Conservation (phyloP, 2,329 filamentous ascomycete species). For the Thielaviopsis punctulata region DNA sequence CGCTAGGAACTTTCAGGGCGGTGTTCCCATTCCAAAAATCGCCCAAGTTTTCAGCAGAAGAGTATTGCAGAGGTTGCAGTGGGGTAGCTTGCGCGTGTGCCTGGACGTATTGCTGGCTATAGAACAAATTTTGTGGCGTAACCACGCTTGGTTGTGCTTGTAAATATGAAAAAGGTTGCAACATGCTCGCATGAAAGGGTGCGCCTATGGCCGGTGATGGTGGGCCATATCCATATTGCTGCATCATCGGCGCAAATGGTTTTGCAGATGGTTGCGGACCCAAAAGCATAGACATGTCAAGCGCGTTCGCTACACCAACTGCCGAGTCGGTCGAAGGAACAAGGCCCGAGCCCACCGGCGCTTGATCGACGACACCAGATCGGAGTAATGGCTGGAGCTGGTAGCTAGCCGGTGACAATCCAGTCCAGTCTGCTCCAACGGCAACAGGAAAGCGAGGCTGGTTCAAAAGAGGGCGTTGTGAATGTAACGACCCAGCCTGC, state of each 20-base stretch:
- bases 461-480: not conserved
- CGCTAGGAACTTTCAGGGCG: not conserved
- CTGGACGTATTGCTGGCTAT: conserved; percentile 1
- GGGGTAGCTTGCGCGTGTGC: not conserved
- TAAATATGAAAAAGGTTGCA: conserved; percentile 1
- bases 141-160: not conserved
- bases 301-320: not conserved
- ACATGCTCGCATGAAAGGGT: conserved; percentile 5
- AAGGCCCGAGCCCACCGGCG: not conserved
- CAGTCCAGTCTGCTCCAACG: not conserved
- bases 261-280: not conserved
- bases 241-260: not conserved
- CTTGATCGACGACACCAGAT: not conserved
- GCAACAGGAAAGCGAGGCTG: not conserved
- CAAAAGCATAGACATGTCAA: conserved; percentile 1
- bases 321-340: not conserved
- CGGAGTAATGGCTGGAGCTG: not conserved
- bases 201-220: conserved; percentile 11
- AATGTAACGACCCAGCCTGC: not conserved
- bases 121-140: not conserved
- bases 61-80: not conserved
- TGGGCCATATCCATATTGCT: conserved; percentile 10
- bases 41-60: not conserved
- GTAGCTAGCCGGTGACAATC: not conserved
- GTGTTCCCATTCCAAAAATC: not conserved